phyloP scores from a whole-genome alignment of 352 stramenopile genomes.

The Phytophthora colocasiae region DNA sequence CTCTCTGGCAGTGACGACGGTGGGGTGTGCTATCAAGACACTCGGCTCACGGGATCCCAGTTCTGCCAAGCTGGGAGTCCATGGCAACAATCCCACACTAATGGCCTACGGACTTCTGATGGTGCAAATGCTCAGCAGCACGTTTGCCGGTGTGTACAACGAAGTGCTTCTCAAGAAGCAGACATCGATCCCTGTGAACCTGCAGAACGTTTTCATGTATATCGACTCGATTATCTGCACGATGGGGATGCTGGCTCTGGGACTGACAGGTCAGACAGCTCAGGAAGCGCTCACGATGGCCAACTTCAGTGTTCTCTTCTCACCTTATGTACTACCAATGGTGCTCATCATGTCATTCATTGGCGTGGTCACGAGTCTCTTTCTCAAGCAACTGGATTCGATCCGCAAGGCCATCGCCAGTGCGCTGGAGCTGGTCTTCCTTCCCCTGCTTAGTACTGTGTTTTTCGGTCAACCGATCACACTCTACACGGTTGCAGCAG shows the following conservation, averaged over 20 bases:
- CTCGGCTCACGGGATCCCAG: slow-evolving; percentile 43
- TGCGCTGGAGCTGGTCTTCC: slow-evolving; percentile 75
- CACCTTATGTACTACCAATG: slow-evolving; percentile 77
- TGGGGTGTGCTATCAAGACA: slow-evolving; percentile 84
- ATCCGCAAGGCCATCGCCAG: slow-evolving; percentile 84
- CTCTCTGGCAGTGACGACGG: slow-evolving; percentile 69
- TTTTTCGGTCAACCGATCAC: slow-evolving; percentile 73
- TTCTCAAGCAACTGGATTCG: slow-evolving; percentile 83
- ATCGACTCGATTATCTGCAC: slow-evolving; percentile 82
- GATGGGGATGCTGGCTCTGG: slow-evolving; percentile 66
- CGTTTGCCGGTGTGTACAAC: slow-evolving; percentile 87
- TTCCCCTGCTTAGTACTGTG: slow-evolving; percentile 67
- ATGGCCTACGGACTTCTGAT: slow-evolving; percentile 69
- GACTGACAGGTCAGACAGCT: slow-evolving; percentile 75
- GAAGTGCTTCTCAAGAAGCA: slow-evolving; percentile 86
- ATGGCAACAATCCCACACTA: slow-evolving; percentile 31
- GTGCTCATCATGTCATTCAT: slow-evolving; percentile 88
- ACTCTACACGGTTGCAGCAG: slow-evolving; percentile 56
- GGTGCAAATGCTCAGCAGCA: slow-evolving; percentile 83
- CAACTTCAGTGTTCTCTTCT: slow-evolving; percentile 73
- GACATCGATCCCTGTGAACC: slow-evolving; percentile 67
- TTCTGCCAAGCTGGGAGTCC: slow-evolving; percentile 15
- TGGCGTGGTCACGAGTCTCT: slow-evolving; percentile 82
- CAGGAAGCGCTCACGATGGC: slow-evolving; percentile 51
- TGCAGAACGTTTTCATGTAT: slow-evolving; percentile 91